Evolutionary conservation across 2,329 filamentous ascomycete genomes (phyloP).

Genomic region (Penicillium sp.): DNA sequence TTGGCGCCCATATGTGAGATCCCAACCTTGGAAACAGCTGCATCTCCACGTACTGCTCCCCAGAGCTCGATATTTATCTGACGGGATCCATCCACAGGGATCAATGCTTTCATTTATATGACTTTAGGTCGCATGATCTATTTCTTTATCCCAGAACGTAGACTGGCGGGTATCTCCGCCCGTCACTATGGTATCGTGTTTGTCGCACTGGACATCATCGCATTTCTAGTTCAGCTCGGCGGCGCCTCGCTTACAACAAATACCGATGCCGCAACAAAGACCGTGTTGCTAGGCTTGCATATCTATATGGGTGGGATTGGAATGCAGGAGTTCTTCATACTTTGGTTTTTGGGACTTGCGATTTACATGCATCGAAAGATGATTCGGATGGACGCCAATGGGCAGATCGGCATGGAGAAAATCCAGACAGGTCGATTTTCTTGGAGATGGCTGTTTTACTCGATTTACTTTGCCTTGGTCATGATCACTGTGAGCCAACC

Average conservation of each 20-base stretch:
- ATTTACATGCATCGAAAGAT: slow-evolving; percentile 42
- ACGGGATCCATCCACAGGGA: slow-evolving; percentile 29
- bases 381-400: slow-evolving; percentile 22
- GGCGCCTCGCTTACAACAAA: slow-evolving; percentile 42
- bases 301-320: slow-evolving; percentile 60
- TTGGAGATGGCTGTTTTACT: slow-evolving; percentile 37
- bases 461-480: slow-evolving; percentile 43
- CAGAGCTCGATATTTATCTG: not conserved
- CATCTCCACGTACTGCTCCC: not conserved
- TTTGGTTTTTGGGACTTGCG: slow-evolving; percentile 48
- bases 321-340: slow-evolving; percentile 54
- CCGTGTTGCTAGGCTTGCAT: slow-evolving; percentile 45
- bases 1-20: slow-evolving; percentile 42
- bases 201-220: slow-evolving; percentile 47
- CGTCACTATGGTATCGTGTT: slow-evolving; percentile 44
- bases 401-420: slow-evolving; percentile 28
- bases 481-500: slow-evolving; percentile 43
- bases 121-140: slow-evolving; percentile 45
- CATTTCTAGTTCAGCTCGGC: slow-evolving; percentile 48
- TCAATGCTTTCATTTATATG: slow-evolving; percentile 51
- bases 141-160: slow-evolving; percentile 38
- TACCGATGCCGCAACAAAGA: slow-evolving; percentile 21
- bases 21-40: not conserved
- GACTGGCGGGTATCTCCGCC: slow-evolving; percentile 40
- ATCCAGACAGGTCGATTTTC: slow-evolving; percentile 5